Percentiles rank a stretch among this genome's conserved stretches.
Evolutionary conservation across 1,284 basidiomycete species (phyloP).

Genomic region (Coniferiporia sulphurascens): DNA sequence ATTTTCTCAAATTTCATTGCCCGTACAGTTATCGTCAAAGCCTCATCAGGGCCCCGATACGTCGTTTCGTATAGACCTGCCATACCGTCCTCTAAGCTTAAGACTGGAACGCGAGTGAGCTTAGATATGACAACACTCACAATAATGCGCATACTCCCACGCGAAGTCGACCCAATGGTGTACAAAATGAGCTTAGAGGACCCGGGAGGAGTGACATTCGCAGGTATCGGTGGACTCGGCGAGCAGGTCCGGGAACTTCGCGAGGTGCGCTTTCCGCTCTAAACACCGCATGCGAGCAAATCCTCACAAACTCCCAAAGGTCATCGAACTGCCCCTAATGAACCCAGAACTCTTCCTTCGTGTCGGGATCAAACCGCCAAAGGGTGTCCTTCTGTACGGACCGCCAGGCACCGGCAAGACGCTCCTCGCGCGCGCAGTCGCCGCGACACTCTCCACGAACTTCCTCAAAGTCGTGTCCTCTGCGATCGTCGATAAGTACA

Average conservation of each 20-base stretch:
- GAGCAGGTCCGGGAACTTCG: constrained; percentile 97
- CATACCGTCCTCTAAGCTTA: constrained; percentile 89
- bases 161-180: constrained; percentile 97
- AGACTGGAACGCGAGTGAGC: constrained; percentile 91
- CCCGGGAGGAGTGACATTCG: constrained; percentile 92
- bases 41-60: constrained; percentile 96
- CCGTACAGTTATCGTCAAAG: constrained; percentile 91
- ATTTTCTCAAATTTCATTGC: not conserved
- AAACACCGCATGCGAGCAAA: not conserved
- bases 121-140: constrained; percentile 99
- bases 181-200: constrained; percentile 99
- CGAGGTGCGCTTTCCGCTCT: constrained; percentile 53
- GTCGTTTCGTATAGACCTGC: constrained; percentile 98
- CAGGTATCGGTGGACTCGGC: constrained; percentile 92
- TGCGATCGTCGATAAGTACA: constrained; percentile 99
- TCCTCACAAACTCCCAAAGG: constrained; percentile 38
- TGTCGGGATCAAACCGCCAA: constrained; percentile 95
- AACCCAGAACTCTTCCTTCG: constrained; percentile 94
- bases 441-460: constrained; percentile 93
- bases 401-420: constrained; percentile 97
- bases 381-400: constrained; percentile 90
- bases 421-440: constrained; percentile 91
- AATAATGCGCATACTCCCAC: constrained; percentile 96
- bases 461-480: constrained; percentile 98
- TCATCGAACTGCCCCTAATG: constrained; percentile 93